Evolutionary conservation across 1,284 basidiomycete species (phyloP).

Genomic region (Exobasidium cylindrosporum): DNA sequence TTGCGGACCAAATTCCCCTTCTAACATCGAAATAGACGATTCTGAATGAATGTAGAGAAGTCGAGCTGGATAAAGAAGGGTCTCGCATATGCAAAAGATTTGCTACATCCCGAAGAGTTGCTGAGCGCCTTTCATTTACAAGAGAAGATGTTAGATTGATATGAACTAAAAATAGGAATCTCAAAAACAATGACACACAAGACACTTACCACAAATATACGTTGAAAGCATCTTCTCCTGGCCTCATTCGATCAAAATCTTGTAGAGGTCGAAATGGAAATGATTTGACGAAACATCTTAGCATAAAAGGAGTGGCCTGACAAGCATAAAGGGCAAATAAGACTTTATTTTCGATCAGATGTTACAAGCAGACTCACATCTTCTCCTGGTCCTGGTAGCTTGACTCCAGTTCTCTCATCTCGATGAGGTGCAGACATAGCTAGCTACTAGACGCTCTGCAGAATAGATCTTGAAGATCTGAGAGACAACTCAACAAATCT

Average conservation of each 20-base stretch:
- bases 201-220: constrained; percentile 8
- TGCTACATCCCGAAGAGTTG: constrained; percentile 6
- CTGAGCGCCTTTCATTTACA: constrained; percentile 3
- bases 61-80: not conserved
- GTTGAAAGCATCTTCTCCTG: not conserved
- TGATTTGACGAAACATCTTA: not conserved
- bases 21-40: constrained; percentile 3
- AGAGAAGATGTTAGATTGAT: no score
- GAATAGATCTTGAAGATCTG: no score
- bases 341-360: not conserved
- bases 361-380: constrained; percentile 1
- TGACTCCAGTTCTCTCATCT: not conserved
- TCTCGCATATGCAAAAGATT: constrained; percentile 1
- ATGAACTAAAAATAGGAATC: no score
- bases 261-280: not conserved
- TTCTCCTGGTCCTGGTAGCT: constrained; percentile 5
- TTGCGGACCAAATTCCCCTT: not conserved
- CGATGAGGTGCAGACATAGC: not conserved
- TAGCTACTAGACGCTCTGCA: no score
- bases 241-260: constrained; percentile 1
- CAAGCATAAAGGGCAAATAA: not conserved
- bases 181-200: no score
- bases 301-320: constrained; percentile 4
- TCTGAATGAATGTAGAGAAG: constrained; percentile 1
- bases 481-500: no score